A percentile compares a stretch with the other conserved stretches of the same genome.
Conservation (phyloP, 495 filamentous ascomycete species). For the Hyaloscypha hepaticicola region DNA sequence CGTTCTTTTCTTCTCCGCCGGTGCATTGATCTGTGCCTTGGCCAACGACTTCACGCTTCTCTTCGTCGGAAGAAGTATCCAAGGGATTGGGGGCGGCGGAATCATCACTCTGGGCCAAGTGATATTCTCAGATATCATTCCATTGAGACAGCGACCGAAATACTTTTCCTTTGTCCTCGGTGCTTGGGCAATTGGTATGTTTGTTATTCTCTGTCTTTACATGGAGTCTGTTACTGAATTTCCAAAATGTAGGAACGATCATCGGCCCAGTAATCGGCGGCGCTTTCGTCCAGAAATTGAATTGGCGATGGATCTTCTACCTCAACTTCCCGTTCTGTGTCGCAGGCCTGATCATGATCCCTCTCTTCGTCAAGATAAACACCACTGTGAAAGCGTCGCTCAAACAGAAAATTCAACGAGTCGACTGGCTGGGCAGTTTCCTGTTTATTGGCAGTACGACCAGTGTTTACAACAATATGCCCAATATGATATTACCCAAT, state of each 20-base stretch:
- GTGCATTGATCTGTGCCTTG: slow-evolving; percentile 56
- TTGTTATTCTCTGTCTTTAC: slow-evolving; percentile 36
- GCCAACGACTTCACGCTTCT: slow-evolving; percentile 56
- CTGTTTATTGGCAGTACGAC: neutral
- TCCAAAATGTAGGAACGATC: slow-evolving; percentile 60
- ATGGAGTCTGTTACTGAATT: neutral
- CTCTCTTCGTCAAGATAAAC: slow-evolving; percentile 4
- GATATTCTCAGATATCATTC: slow-evolving; percentile 62
- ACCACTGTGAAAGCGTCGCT: neutral
- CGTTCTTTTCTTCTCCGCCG: slow-evolving; percentile 51
- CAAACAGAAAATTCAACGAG: neutral
- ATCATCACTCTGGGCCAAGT: slow-evolving; percentile 60
- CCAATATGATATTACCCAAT: too few relatives aligned
- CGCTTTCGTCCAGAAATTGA: slow-evolving; percentile 11
- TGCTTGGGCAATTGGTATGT: slow-evolving; percentile 63
- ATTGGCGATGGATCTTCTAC: slow-evolving; percentile 55
- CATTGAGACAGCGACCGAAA: slow-evolving; percentile 45
- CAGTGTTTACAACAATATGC: too few relatives aligned
- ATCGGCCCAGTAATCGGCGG: slow-evolving; percentile 25
- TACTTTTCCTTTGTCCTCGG: slow-evolving; percentile 32
- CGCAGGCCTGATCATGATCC: slow-evolving; percentile 36
- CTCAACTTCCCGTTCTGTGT: slow-evolving; percentile 43
- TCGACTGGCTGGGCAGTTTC: neutral
- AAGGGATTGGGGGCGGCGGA: slow-evolving; percentile 70
- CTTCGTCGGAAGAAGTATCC: slow-evolving; percentile 63